A percentile compares a stretch with the other conserved stretches of the same genome.
Conservation (phyloP, 345 rosid genomes). For the Camelina sativa region DNA sequence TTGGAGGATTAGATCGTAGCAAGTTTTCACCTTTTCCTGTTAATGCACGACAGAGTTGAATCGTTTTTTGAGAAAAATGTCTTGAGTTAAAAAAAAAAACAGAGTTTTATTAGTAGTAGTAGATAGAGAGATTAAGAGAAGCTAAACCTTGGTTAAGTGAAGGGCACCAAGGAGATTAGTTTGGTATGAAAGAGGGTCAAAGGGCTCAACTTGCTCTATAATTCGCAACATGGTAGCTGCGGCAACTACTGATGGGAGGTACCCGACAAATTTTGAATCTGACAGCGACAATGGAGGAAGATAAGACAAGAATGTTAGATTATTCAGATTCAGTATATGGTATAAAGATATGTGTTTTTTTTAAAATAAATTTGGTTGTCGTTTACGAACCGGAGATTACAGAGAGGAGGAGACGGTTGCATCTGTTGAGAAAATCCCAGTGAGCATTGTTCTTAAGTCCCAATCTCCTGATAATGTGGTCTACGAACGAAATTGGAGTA, state of each 20-base stretch:
- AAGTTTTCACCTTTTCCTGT: constrained; percentile 68
- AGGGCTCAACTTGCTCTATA: constrained; percentile 61
- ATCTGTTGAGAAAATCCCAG: constrained; percentile 73
- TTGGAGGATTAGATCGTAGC: constrained; percentile 58
- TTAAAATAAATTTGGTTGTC: not conserved
- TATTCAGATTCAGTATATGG: constrained; percentile 23
- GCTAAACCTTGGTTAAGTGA: constrained; percentile 62
- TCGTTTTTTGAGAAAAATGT: constrained; percentile 16
- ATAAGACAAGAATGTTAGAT: constrained; percentile 31
- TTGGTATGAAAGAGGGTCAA: constrained; percentile 54
- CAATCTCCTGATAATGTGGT: constrained; percentile 74
- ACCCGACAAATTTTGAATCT: constrained; percentile 74
- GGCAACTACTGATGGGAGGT: constrained; percentile 82
- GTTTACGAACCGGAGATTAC: constrained; percentile 65
- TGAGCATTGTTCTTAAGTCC: constrained; percentile 63
- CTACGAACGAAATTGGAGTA: constrained; percentile 81
- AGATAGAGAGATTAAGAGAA: constrained; percentile 3
- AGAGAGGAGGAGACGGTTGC: constrained; percentile 65
- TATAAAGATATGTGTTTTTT: constrained; percentile 7
- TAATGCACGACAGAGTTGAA: constrained; percentile 9
- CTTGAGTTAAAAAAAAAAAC: not conserved
- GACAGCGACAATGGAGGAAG: constrained; percentile 23
- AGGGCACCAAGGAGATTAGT: constrained; percentile 64
- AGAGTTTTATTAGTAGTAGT: not conserved
- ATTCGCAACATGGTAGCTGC: constrained; percentile 84